These are phyloP conservation scores for Casaregolazyma lundiana DNA, from an alignment of 1,139 yeast genomes.

Conservation along the genomic window DNA sequence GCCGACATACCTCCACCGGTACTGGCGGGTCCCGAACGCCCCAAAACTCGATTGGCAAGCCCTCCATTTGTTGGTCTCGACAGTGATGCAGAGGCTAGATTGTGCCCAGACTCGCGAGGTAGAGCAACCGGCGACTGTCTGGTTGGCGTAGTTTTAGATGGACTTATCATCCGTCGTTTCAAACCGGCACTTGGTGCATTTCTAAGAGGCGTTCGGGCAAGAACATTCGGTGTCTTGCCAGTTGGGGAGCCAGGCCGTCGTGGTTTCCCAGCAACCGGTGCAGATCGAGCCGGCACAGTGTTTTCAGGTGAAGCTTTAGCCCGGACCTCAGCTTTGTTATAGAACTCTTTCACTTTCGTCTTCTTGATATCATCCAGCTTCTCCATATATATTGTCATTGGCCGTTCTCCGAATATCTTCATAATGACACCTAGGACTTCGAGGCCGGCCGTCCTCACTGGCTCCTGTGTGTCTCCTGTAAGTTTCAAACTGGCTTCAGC, in stretches of 20 bases:
- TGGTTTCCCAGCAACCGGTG: conserved; percentile 1
- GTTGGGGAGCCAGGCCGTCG: background rate
- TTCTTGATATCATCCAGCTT: conserved; percentile 67
- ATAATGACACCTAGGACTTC: conserved; percentile 77
- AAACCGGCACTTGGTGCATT: conserved; percentile 8
- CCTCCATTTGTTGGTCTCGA: conserved; percentile 11
- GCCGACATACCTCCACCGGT: conserved; percentile 24
- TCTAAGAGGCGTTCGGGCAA: conserved; percentile 9
- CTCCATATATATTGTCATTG: conserved; percentile 55
- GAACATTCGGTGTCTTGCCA: conserved; percentile 7
- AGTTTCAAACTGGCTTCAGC: conserved; percentile 55
- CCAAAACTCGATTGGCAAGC: conserved; percentile 15
- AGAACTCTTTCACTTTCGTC: conserved; percentile 59
- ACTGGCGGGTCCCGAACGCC: conserved; percentile 11
- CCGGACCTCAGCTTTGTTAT: conserved; percentile 53
- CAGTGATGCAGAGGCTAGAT: conserved; percentile 4
- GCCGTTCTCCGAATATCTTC: conserved; percentile 76
- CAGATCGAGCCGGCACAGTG: conserved; percentile 9
- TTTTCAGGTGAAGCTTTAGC: conserved; percentile 31
- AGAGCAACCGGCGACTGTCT: conserved; percentile 10
- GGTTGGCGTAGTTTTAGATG: conserved; percentile 5
- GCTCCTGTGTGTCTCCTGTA: conserved; percentile 77
- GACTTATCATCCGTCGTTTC: conserved; percentile 11
- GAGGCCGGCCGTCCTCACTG: conserved; percentile 74
- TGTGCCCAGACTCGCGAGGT: conserved; percentile 7